Conservation (phyloP, 208 protist genomes). For the Acanthamoeba lenticulata region DNA sequence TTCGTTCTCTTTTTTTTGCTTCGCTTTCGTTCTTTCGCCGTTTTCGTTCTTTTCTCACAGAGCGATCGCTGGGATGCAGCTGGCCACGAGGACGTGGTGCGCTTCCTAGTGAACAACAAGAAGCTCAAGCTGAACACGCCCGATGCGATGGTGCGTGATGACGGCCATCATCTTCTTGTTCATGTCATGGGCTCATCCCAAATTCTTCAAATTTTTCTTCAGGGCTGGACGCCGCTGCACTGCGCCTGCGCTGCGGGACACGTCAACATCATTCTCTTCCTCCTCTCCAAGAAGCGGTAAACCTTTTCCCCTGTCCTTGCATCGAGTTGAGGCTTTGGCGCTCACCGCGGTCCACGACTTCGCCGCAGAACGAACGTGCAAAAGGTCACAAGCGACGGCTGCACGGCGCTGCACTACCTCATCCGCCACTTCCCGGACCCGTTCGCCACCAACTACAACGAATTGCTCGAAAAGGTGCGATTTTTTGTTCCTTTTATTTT, state of each 20-base stretch:
- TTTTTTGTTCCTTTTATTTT: not conserved
- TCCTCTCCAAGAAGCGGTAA: conserved; percentile 23
- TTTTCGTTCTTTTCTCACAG: not conserved
- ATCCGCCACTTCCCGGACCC: not conserved
- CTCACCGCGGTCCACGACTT: not conserved
- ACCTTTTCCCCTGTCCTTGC: not conserved
- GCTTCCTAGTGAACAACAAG: conserved; percentile 22
- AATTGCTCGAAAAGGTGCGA: not conserved
- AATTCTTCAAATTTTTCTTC: not conserved
- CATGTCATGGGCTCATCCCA: not conserved
- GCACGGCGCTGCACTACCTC: not conserved
- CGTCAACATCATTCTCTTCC: conserved; percentile 1
- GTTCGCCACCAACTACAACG: not conserved
- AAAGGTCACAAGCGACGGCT: not conserved
- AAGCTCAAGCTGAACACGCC: conserved; percentile 21
- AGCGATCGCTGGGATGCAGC: not conserved
- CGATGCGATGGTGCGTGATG: not conserved
- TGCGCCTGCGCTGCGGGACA: not conserved
- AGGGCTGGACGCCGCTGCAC: conserved; percentile 6
- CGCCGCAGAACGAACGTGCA: conserved; percentile 7
- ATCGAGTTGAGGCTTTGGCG: not conserved
- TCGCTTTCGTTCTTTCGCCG: not conserved
- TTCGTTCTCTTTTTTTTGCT: not conserved
- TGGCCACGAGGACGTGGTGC: conserved; percentile 17
- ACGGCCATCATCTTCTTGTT: not conserved